Evolutionary conservation across 768 basidiomycete genomes (phyloP), one percentile per base, ranked within the genome.

Genomic region (Lyophyllum semitale): DNA sequence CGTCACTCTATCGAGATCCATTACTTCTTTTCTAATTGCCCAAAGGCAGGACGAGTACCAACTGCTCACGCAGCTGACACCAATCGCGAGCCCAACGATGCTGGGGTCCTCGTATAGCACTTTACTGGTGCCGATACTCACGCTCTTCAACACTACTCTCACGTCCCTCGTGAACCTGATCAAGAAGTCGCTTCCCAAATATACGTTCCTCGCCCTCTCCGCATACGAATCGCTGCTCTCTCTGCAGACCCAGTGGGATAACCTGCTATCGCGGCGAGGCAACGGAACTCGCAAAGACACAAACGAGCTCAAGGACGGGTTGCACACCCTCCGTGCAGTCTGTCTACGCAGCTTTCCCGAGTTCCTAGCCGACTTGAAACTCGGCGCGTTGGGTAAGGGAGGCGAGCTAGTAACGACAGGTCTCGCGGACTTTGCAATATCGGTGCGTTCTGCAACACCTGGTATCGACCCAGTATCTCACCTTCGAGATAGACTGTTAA

Each of bases 271-370:
- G 2, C 75, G 78, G 12, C 79, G 86, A 51, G 76, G 80, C 22
- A 65, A 80, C 29, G 77, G 73, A 23, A 65, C 66, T 38, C 65
- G 71, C 22, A 74, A 72, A 53, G 80, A 80, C 26, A 72, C 73
- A 23, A 91, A 91, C 60, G 91, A 91, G 61, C 69, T 90, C 43
- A 87, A 83, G 61, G 92, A 93, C 8, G 85, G 84, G 0, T 62
- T 90, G 7, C 82, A 84, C 48, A 72, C 80, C 5, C 72, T 94
- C 9, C 75, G 88, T 13, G 83, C 79, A 0, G 76, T 92, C 1
- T 91, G 90, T 63, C 69, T 93, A 55, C 77, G 92, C 42, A 91
- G 88, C 48, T 94, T 93, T 67, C 91, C 92, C 0, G 91, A 94
- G 63, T 88, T 90, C 59, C 67, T 94, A 43, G 89, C 84, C 17